Evolutionary conservation across 306 rosid genomes (phyloP).

Genomic region (Begonia masoniana): DNA sequence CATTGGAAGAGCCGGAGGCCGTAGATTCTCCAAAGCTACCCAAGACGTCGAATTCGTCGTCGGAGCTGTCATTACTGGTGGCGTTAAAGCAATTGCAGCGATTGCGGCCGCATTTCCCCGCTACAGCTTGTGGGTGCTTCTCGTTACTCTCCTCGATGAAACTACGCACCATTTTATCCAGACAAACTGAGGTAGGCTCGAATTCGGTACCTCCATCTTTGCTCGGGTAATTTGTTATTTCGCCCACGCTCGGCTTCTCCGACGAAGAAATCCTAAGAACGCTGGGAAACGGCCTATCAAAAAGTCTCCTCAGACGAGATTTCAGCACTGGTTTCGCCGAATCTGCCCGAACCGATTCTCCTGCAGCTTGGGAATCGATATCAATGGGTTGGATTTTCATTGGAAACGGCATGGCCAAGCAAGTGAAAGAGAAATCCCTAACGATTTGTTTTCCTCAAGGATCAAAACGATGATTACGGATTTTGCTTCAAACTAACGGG

Average conservation of each 20-base stretch:
- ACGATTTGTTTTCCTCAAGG: background rate
- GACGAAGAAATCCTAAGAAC: slow-evolving; percentile 38
- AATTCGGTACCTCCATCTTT: slow-evolving; percentile 42
- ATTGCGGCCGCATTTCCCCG: slow-evolving; percentile 49
- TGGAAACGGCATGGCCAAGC: slow-evolving; percentile 39
- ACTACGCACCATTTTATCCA: slow-evolving; percentile 86
- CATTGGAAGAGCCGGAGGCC: slow-evolving; percentile 42
- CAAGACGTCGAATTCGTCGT: slow-evolving; percentile 75
- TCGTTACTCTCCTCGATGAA: slow-evolving; percentile 78
- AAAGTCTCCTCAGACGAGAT: slow-evolving; percentile 65
- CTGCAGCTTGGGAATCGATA: slow-evolving; percentile 35
- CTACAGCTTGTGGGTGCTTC: slow-evolving; percentile 25
- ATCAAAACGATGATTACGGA: slow-evolving; percentile 18
- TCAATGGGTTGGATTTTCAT: slow-evolving; percentile 92
- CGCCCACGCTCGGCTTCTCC: slow-evolving; percentile 22
- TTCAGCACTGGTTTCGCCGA: slow-evolving; percentile 56
- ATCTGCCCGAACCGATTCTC: slow-evolving; percentile 40
- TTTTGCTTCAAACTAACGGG: background rate
- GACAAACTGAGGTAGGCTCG: slow-evolving; percentile 79
- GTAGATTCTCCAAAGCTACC: slow-evolving; percentile 42
- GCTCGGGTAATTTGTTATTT: slow-evolving; percentile 9
- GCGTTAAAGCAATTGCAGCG: slow-evolving; percentile 95
- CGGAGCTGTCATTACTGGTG: slow-evolving; percentile 74
- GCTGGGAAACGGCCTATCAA: slow-evolving; percentile 74
- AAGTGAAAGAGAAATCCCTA: background rate